Evolutionary conservation across 1,284 basidiomycete genomes (phyloP), one percentile per base, ranked within the genome.

Genomic region (Ceratobasidium theobromae): DNA sequence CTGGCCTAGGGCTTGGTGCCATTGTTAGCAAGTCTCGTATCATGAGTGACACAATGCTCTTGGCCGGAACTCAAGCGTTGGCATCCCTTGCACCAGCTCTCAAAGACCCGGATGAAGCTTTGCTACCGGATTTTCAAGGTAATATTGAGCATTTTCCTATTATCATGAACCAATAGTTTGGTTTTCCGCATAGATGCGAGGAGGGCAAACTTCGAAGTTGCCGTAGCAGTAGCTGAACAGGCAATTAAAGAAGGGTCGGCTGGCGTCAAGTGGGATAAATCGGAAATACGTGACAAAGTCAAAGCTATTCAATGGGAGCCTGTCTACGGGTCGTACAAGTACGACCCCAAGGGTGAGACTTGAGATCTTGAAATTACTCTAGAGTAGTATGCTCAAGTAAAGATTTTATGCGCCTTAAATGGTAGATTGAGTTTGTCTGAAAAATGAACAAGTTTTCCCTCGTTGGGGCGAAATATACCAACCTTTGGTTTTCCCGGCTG

Each of bases 61-160:
- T 92, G 70, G 89, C 89, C 4, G 91, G 88, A 16, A 83, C 89
- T 11, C 68, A 69, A 38, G 79, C 79, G 14, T 85, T 94, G 49
- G 89, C 91, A 0, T 78, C 83, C 12, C 84, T 93, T 52, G 85
- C 91, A 0, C 91, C 91, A 0, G 89, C 90, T 0, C 80, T 87
- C 51, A 77, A 80, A 18, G 83, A 89, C 72, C 83, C 84, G 0
- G 82, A 86, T 72, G 79, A 84, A 23, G 83, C 76, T 1, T 74
- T 80, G 30, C 71, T 80, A 0, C 79, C 79, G 16, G 78, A 80
- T 72, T 78, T 79, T 52, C 75, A 74, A 38, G 71, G 73, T 72
- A 58, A 52, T 16, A 9, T 1, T 18, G 18, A 35, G 40, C 4
- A 21, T 69, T 67, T 48, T 14, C 32, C 8, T 30, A 27, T 27